Evolutionary conservation across 192 early-diverging fungal genomes (phyloP).

Genomic region (Mortierella claussenii): DNA sequence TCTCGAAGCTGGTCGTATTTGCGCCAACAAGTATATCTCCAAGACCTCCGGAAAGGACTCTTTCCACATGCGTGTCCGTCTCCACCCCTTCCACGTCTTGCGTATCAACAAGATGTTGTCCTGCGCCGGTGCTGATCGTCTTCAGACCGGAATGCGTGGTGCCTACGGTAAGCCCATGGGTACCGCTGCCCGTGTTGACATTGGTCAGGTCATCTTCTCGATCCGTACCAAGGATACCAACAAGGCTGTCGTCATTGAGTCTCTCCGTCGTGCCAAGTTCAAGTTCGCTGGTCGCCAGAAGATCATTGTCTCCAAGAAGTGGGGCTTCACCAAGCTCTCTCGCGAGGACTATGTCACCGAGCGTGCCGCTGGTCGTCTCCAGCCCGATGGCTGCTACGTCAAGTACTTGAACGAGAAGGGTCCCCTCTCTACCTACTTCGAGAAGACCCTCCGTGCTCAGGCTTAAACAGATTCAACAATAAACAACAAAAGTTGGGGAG

Average conservation of each 20-base stretch:
- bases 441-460: constrained; percentile 44
- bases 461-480: constrained; percentile 22
- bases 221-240: constrained; percentile 96
- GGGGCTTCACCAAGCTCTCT: constrained; percentile 99
- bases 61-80: constrained; percentile 98
- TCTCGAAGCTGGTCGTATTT: constrained; percentile 98
- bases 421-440: constrained; percentile 69
- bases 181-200: constrained; percentile 96
- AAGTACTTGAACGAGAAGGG: constrained; percentile 93
- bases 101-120: constrained; percentile 99
- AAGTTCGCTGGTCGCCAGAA: constrained; percentile 99
- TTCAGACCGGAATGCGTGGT: constrained; percentile 99
- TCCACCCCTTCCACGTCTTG: constrained; percentile 99
- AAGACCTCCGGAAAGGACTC: constrained; percentile 98
- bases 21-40: constrained; percentile 98
- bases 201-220: constrained; percentile 97
- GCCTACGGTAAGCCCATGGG: constrained; percentile 98
- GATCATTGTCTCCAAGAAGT: constrained; percentile 99
- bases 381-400: constrained; percentile 95
- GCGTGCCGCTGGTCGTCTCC: constrained; percentile 80
- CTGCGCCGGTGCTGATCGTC: constrained; percentile 98
- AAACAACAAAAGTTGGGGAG: too few relatives aligned
- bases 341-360: constrained; percentile 90
- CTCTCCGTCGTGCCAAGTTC: constrained; percentile 76
- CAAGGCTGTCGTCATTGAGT: constrained; percentile 94